Conservation (phyloP, 2,329 filamentous ascomycete species). For the Botrytis galanthina region DNA sequence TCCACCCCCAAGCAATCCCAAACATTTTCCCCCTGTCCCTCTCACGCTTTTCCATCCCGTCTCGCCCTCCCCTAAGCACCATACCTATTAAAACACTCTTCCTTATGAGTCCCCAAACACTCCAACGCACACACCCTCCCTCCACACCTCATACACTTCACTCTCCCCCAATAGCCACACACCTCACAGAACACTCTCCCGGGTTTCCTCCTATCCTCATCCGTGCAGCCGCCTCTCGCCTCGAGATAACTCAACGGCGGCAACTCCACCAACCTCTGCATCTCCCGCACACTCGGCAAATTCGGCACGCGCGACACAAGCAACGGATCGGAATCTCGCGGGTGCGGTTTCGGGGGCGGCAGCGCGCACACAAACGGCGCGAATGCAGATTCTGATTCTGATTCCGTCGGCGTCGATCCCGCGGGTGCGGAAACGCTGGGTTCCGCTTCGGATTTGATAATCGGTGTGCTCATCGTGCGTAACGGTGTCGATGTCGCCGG, state of each 20-base stretch:
- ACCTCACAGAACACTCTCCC: constrained; percentile 70
- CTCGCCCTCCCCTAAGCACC: constrained; percentile 39
- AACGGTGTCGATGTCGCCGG: neutral
- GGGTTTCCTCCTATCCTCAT: constrained; percentile 50
- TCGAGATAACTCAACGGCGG: constrained; percentile 68
- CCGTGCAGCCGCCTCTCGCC: constrained; percentile 50
- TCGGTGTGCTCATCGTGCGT: neutral
- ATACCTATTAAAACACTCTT: constrained; percentile 68
- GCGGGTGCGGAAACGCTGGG: constrained; percentile 19
- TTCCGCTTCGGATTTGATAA: constrained; percentile 1
- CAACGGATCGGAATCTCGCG: constrained; percentile 55
- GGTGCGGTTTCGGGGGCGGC: constrained; percentile 39
- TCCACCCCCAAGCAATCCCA: no score
- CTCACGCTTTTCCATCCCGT: fast-evolving
- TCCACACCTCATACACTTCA: constrained; percentile 76
- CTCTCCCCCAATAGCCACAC: constrained; percentile 78
- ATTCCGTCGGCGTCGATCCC: constrained; percentile 44
- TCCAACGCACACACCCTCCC: constrained; percentile 73
- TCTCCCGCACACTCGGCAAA: constrained; percentile 57
- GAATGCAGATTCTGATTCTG: constrained; percentile 34
- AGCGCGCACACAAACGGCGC: constrained; percentile 24
- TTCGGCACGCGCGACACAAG: constrained; percentile 57
- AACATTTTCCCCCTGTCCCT: neutral
- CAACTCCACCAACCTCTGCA: constrained; percentile 60
- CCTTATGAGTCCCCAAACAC: constrained; percentile 69